Evolutionary conservation across 2,329 filamentous ascomycete genomes (phyloP).

Genomic region (Thielaviopsis euricoi): DNA sequence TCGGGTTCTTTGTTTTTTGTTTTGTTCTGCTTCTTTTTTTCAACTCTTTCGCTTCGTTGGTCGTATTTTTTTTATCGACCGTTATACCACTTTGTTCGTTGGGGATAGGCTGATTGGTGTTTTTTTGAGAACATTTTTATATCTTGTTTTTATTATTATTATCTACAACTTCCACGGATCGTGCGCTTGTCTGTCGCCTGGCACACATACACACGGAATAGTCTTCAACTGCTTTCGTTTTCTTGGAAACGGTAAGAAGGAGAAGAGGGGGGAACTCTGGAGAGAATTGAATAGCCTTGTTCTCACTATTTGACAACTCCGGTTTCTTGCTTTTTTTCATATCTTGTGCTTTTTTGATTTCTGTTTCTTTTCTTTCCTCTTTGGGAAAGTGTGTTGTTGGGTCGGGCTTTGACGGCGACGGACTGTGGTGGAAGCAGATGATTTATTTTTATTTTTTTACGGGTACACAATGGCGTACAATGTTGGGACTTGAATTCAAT

Average conservation of each 20-base stretch:
- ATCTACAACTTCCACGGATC: neutral
- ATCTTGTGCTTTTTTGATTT: neutral
- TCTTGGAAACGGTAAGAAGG: neutral
- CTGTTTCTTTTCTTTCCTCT: neutral
- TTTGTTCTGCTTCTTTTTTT: slow-evolving; percentile 5
- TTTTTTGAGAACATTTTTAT: slow-evolving; percentile 9
- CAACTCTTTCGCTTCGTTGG: neutral
- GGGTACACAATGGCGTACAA: slow-evolving; percentile 7
- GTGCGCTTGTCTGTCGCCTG: neutral
- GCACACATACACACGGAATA: neutral
- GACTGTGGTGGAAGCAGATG: neutral
- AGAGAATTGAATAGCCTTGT: slow-evolving; percentile 8
- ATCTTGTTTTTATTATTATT: slow-evolving; percentile 1
- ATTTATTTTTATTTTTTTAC: neutral
- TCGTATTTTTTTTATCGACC: neutral
- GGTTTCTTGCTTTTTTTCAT: neutral
- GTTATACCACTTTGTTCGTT: slow-evolving; percentile 12
- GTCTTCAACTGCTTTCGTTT: neutral
- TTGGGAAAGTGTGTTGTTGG: neutral
- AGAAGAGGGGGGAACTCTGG: neutral
- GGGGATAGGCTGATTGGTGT: slow-evolving; percentile 11
- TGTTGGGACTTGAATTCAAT: slow-evolving; percentile 9
- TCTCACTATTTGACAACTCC: slow-evolving; percentile 9
- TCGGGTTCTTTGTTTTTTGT: neutral
- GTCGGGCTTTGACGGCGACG: too few species aligned